phyloP scores from a whole-genome alignment of 306 rosid species.

The Quercus robur region DNA sequence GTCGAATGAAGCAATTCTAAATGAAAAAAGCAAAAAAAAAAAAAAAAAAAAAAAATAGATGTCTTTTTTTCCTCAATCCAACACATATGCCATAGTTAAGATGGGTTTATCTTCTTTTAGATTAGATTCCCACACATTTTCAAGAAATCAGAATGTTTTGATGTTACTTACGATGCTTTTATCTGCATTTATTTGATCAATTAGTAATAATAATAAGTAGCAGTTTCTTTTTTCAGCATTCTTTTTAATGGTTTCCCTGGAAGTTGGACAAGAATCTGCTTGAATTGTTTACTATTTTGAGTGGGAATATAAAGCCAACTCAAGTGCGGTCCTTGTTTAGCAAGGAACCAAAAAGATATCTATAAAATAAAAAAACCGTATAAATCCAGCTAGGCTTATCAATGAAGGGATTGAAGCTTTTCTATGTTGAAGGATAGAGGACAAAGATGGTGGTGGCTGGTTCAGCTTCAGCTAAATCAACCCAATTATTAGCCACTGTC shows the following conservation, averaged over 20 bases:
- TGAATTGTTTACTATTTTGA: not conserved
- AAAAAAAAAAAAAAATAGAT: slow-evolving; percentile 18
- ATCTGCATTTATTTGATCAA: slow-evolving; percentile 45
- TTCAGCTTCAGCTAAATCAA: not conserved
- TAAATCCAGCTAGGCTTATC: not conserved
- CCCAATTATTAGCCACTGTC: not conserved
- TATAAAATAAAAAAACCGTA: not conserved
- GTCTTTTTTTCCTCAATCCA: slow-evolving; percentile 26
- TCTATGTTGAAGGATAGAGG: not conserved
- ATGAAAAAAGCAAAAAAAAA: slow-evolving; percentile 18
- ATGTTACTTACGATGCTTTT: slow-evolving; percentile 36
- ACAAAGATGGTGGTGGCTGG: not conserved
- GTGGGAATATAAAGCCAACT: not conserved
- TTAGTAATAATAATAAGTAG: slow-evolving; percentile 48
- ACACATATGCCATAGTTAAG: slow-evolving; percentile 37
- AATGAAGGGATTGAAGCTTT: not conserved
- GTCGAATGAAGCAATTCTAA: slow-evolving; percentile 10
- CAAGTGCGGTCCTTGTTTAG: not conserved
- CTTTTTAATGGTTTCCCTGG: not conserved
- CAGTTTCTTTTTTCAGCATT: slow-evolving; percentile 34
- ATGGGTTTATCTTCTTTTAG: slow-evolving; percentile 35
- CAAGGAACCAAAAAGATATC: not conserved
- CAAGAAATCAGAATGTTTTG: slow-evolving; percentile 43
- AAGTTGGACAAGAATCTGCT: slow-evolving; percentile 5
- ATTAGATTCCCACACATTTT: slow-evolving; percentile 48